Conservation (phyloP, 139 green algal genomes). For the Dunaliella primolecta region DNA sequence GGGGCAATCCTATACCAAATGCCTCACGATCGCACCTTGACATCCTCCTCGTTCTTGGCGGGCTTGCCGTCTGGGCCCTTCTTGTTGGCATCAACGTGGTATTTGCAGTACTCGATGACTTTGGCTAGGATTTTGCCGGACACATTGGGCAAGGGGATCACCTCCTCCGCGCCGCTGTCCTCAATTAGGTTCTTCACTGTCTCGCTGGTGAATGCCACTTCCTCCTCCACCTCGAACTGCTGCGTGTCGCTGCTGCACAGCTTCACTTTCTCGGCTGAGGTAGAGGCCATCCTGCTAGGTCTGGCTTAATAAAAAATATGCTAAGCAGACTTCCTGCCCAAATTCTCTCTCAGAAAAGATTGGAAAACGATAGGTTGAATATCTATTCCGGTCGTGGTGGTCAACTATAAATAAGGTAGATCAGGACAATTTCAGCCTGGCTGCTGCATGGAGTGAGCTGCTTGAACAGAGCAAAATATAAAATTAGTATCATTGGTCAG, state of each 20-base stretch:
- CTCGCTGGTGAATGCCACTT: conserved; percentile 70
- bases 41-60: conserved; percentile 81
- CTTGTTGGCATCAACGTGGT: conserved; percentile 83
- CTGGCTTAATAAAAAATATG: too few relatives aligned
- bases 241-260: conserved; percentile 43
- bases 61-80: conserved; percentile 68
- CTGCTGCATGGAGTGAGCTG: too few relatives aligned
- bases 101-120: conserved; percentile 97
- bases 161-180: conserved; percentile 52
- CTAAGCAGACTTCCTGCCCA: too few relatives aligned
- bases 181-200: conserved; percentile 87
- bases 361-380: too few relatives aligned
- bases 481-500: too few relatives aligned
- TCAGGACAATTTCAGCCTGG: too few relatives aligned
- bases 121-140: conserved; percentile 66
- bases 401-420: too few relatives aligned
- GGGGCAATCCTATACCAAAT: too few relatives aligned
- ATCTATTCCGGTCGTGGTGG: too few relatives aligned
- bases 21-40: conserved; percentile 41
- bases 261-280: conserved; percentile 42
- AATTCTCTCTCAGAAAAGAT: too few relatives aligned
- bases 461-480: too few relatives aligned
- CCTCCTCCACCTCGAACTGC: conserved; percentile 69
- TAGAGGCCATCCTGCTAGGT: too few relatives aligned
- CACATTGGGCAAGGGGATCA: conserved; percentile 86